phyloP scores from a whole-genome alignment of 2,329 filamentous ascomycete genomes.

The Thelonectria olida region DNA sequence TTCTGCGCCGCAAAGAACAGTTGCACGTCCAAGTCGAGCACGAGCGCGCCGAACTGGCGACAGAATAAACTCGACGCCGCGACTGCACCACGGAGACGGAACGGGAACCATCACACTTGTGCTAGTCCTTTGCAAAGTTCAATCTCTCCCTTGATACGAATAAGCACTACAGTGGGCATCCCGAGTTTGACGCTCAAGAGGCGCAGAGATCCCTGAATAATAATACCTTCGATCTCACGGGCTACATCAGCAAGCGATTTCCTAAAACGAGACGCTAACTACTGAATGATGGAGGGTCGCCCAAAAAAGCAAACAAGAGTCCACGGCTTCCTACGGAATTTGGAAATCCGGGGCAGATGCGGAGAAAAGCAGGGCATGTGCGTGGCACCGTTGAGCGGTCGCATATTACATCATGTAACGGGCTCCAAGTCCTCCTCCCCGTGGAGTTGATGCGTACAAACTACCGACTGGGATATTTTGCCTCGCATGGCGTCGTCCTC shows the following conservation, averaged over 20 bases:
- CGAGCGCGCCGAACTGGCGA: not conserved
- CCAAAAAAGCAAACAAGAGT: constrained; percentile 2
- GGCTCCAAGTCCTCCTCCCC: constrained; percentile 10
- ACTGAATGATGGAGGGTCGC: not conserved
- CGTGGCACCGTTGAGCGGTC: not conserved
- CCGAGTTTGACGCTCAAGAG: constrained; percentile 2
- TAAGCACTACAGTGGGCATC: not conserved
- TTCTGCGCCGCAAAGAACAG: not conserved
- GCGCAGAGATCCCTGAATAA: constrained; percentile 4
- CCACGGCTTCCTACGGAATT: constrained; percentile 15
- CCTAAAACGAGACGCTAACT: constrained; percentile 5
- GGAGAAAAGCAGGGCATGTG: constrained; percentile 8
- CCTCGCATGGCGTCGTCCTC: not conserved
- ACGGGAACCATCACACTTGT: not conserved
- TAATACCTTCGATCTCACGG: constrained; percentile 4
- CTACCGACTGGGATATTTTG: not conserved
- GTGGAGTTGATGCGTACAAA: not conserved
- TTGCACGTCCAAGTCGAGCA: not conserved
- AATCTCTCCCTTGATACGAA: constrained; percentile 5
- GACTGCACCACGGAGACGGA: constrained; percentile 9
- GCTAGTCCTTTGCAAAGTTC: not conserved
- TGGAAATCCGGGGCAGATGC: constrained; percentile 23
- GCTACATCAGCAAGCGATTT: constrained; percentile 13
- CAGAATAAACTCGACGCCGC: not conserved
- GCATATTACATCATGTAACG: constrained; percentile 5